Evolutionary conservation across 805 yeast species (phyloP), one percentile per base, ranked within the genome.

Genomic region (Metschnikowia sp.): DNA sequence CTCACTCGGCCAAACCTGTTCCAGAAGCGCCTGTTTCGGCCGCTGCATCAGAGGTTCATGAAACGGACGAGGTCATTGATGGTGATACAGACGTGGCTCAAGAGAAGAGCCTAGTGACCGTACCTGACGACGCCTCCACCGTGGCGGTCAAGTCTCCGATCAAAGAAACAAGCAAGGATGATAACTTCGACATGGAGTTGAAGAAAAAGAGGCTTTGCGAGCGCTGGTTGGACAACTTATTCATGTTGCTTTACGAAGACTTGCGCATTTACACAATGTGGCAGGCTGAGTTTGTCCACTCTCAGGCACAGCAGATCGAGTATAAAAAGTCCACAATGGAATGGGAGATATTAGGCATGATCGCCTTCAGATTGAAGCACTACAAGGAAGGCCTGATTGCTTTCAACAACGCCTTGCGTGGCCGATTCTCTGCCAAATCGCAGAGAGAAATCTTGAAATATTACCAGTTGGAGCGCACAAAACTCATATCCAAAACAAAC

Each of bases 341-440:
- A 66, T 91, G 97, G 97, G 97, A 95, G 67, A 73, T 88, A 32
- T 75, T 91, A 52, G 99, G 99, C 2, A 73, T 81, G 57, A 83
- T 90, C 41, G 95, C 98, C 1, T 79, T 77, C 57, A 79, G 99
- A 54, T 74, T 95, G 54, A 89, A 90, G 52, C 96, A 92, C 64
- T 76, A 71, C 53, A 88, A 84, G 56, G 97, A 90, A 65, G 97
- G 97, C 0, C 82, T 91, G 0, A 78, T 78, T 40, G 97, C 98
- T 8, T 91, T 86, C 68, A 76, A 79, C 48, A 77, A 77, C 53
- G 92, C 95, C 1, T 68, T 94, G 41, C 68, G 75, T 10, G 78
- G 79, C 37, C 76, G 96, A 58, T 94, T 94, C 63, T 84, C 96
- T 0, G 88, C 94, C 31, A 81, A 81, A 51, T 83, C 94, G 1